These are phyloP conservation scores for Lyophyllum shimeji DNA, from an alignment of 768 basidiomycete genomes.

Conservation along the genomic window DNA sequence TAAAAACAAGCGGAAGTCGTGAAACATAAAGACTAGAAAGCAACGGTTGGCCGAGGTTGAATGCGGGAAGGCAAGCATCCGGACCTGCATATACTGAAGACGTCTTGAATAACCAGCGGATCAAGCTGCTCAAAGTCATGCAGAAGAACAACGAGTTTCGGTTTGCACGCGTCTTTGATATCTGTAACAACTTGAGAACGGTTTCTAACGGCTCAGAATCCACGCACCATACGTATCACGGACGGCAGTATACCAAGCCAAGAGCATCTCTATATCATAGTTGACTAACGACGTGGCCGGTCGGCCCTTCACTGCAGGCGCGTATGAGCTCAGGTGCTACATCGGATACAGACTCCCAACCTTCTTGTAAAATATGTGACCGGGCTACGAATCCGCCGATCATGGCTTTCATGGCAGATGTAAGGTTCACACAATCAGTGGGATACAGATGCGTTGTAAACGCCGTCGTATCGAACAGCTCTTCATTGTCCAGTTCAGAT, in stretches of 20 bases:
- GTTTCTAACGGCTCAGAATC: background rate
- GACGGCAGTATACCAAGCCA: slow-evolving; percentile 56
- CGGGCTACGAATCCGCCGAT: slow-evolving; percentile 52
- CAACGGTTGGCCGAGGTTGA: slow-evolving; percentile 2
- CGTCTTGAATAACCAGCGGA: slow-evolving; percentile 57
- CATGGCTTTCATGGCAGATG: slow-evolving; percentile 52
- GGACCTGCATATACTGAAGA: slow-evolving; percentile 73
- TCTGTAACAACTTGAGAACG: background rate
- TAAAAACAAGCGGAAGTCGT: slow-evolving; percentile 61
- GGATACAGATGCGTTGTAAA: slow-evolving; percentile 54
- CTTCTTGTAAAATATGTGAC: slow-evolving; percentile 22
- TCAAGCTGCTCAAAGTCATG: slow-evolving; percentile 80
- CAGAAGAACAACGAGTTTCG: slow-evolving; percentile 55
- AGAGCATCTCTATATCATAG: slow-evolving; percentile 61
- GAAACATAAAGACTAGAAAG: slow-evolving; percentile 48
- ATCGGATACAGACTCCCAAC: slow-evolving; percentile 15
- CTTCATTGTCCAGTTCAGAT: slow-evolving; percentile 13
- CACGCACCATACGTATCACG: slow-evolving; percentile 35
- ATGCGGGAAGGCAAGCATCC: background rate
- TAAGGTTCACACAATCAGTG: slow-evolving; percentile 53
- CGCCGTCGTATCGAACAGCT: slow-evolving; percentile 15
- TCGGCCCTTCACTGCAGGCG: slow-evolving; percentile 42
- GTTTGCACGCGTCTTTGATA: slow-evolving; percentile 18
- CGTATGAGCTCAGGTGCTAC: background rate
- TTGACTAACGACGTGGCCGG: slow-evolving; percentile 51